These are phyloP conservation scores for Solanum hybrid DNA, from an alignment of 305 asterid species.

Conservation along the genomic window DNA sequence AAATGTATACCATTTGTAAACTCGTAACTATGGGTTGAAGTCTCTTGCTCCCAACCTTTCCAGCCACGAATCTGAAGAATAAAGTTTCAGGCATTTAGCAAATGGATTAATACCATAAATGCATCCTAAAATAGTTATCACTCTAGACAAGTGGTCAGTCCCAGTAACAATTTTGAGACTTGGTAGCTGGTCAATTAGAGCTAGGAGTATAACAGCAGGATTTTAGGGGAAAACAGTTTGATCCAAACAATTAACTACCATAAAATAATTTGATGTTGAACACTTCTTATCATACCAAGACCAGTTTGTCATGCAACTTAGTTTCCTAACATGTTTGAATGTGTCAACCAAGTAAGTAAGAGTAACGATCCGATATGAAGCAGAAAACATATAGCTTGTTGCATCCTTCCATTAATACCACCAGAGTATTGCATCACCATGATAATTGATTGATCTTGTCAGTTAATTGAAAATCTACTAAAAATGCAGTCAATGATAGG, in stretches of 20 bases:
- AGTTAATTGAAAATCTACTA: not conserved
- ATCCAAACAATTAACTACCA: not conserved
- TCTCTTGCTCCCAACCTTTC: constrained; percentile 92
- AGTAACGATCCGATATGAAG: not conserved
- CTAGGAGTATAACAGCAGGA: not conserved
- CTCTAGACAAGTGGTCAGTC: not conserved
- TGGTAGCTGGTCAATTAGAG: not conserved
- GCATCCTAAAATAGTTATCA: not conserved
- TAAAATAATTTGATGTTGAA: not conserved
- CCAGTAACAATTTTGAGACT: not conserved
- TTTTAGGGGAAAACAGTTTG: not conserved
- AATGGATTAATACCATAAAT: not conserved
- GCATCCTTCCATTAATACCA: not conserved
- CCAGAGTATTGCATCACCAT: not conserved
- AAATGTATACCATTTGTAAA: constrained; percentile 51
- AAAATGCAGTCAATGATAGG: not conserved
- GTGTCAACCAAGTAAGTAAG: not conserved
- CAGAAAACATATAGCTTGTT: not conserved
- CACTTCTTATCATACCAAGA: not conserved
- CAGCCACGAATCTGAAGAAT: constrained; percentile 67
- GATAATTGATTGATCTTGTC: not conserved
- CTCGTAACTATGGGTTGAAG: constrained; percentile 60
- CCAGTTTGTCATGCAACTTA: not conserved
- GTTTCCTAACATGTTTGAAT: not conserved
- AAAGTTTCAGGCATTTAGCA: constrained; percentile 1